A percentile compares a stretch with the other conserved stretches of the same genome.
These are phyloP conservation scores for Gyromitra esculenta DNA, from an alignment of 2,329 filamentous ascomycete species.

Conservation along the genomic window DNA sequence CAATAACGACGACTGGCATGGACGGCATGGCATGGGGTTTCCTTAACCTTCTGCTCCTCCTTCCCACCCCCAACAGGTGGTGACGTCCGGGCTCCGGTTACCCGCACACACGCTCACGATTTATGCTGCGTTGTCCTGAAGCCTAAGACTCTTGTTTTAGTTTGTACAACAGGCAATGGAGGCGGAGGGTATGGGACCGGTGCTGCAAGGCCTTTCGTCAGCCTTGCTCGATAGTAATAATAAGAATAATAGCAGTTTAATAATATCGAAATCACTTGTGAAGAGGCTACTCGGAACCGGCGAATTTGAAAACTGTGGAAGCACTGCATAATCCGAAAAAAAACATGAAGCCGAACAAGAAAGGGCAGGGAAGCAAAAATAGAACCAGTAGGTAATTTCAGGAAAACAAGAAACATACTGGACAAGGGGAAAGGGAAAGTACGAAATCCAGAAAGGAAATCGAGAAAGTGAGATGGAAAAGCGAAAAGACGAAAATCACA, in stretches of 20 bases:
- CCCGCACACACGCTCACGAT: constrained; percentile 38
- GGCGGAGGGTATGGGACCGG: constrained; percentile 48
- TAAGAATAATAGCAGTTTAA: constrained; percentile 21
- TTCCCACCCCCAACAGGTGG: constrained; percentile 30
- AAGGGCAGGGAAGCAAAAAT: constrained; percentile 15
- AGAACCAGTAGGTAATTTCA: constrained; percentile 10
- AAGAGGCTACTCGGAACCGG: constrained; percentile 29
- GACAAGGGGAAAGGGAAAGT: constrained; percentile 35
- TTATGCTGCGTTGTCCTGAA: constrained; percentile 49
- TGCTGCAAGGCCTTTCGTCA: constrained; percentile 49
- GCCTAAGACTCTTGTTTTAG: constrained; percentile 50
- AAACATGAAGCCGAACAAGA: constrained; percentile 2
- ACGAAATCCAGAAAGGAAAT: constrained; percentile 39
- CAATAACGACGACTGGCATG: constrained; percentile 32
- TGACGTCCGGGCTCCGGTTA: constrained; percentile 49
- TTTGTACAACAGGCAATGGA: constrained; percentile 46
- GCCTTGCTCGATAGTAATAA: constrained; percentile 45
- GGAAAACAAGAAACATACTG: constrained; percentile 27
- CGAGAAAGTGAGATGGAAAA: constrained; percentile 35
- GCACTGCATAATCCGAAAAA: constrained; percentile 29
- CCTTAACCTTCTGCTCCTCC: constrained; percentile 22
- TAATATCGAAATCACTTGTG: constrained; percentile 18
- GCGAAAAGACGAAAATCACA: constrained; percentile 23
- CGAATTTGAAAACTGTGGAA: constrained; percentile 33
- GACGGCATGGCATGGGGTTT: constrained; percentile 39